These are phyloP conservation scores for Voacanga thouarsii DNA, from an alignment of 257 asterid genomes.

Conservation along the genomic window DNA sequence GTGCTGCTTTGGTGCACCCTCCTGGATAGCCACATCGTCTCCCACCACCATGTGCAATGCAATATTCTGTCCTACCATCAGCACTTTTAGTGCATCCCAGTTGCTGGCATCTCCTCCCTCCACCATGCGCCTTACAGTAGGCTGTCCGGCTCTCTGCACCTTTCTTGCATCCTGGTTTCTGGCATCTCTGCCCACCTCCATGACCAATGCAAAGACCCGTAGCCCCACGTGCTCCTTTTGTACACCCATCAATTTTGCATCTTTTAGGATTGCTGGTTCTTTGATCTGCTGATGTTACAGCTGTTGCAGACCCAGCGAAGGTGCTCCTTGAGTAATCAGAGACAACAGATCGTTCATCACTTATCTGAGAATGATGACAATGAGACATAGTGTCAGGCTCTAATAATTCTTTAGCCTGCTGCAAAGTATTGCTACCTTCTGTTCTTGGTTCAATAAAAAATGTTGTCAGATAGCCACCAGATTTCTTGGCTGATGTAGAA, in stretches of 20 bases:
- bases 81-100: slow-evolving; percentile 93
- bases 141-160: slow-evolving; percentile 95
- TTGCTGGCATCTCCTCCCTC: slow-evolving; percentile 68
- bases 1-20: slow-evolving; percentile 83
- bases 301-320: slow-evolving; percentile 50
- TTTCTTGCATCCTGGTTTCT: slow-evolving; percentile 70
- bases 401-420: slow-evolving; percentile 16
- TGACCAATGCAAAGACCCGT: slow-evolving; percentile 85
- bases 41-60: slow-evolving; percentile 93
- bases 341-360: slow-evolving; percentile 59
- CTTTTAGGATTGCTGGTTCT: slow-evolving; percentile 43
- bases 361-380: slow-evolving; percentile 47
- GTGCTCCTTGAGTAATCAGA: slow-evolving; percentile 65
- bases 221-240: slow-evolving; percentile 84
- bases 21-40: slow-evolving; percentile 52
- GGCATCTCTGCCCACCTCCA: slow-evolving; percentile 94
- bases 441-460: slow-evolving; percentile 69
- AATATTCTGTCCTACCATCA: slow-evolving; percentile 76
- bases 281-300: slow-evolving; percentile 41
- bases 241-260: slow-evolving; percentile 63
- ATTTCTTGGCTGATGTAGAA: slow-evolving; percentile 89
- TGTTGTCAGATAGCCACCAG: slow-evolving; percentile 80
- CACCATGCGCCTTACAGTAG: slow-evolving; percentile 87
- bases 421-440: slow-evolving; percentile 23
- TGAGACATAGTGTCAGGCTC: slow-evolving; percentile 39